These are phyloP conservation scores for Xylariales sp. DNA, from an alignment of 2,329 filamentous ascomycete genomes.

Conservation along the genomic window DNA sequence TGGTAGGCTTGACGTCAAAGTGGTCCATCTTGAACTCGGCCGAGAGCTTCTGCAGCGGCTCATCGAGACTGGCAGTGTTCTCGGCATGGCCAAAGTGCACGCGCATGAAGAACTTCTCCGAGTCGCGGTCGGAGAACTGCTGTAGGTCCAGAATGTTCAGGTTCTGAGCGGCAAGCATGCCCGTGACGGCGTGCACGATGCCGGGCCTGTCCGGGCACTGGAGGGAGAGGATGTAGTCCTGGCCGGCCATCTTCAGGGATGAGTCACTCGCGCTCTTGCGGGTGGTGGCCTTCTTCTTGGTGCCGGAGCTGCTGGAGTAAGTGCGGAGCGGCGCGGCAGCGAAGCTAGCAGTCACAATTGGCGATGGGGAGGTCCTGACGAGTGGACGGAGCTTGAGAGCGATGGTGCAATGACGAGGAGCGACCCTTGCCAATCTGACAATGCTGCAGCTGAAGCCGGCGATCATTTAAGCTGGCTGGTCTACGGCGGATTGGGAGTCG, in stretches of 20 bases:
- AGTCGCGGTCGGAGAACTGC: constrained; percentile 74
- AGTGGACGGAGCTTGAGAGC: background rate
- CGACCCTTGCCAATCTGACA: constrained; percentile 5
- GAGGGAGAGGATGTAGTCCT: constrained; percentile 71
- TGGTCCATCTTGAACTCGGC: constrained; percentile 58
- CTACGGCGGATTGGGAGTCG: no score
- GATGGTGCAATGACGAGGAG: constrained; percentile 1
- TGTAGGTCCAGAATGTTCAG: constrained; percentile 82
- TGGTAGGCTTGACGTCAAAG: constrained; percentile 64
- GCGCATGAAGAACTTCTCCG: constrained; percentile 81
- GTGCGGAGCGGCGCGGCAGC: constrained; percentile 1
- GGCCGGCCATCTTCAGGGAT: constrained; percentile 10
- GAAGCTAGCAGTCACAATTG: constrained; percentile 2
- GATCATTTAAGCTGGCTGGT: constrained; percentile 5
- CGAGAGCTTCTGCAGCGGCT: constrained; percentile 58
- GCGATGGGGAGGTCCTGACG: background rate
- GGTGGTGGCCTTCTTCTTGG: constrained; percentile 1
- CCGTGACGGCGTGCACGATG: constrained; percentile 81
- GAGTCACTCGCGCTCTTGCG: background rate
- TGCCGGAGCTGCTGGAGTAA: background rate
- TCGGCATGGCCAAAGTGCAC: constrained; percentile 69
- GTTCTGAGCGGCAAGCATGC: constrained; percentile 66
- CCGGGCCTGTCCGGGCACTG: constrained; percentile 81
- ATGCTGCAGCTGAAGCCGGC: constrained; percentile 6
- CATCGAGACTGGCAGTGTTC: constrained; percentile 46